Evolutionary conservation across 2,329 filamentous ascomycete genomes (phyloP), one percentile per base, ranked within the genome.

Genomic region (Mycosphaerelloides madeirae): DNA sequence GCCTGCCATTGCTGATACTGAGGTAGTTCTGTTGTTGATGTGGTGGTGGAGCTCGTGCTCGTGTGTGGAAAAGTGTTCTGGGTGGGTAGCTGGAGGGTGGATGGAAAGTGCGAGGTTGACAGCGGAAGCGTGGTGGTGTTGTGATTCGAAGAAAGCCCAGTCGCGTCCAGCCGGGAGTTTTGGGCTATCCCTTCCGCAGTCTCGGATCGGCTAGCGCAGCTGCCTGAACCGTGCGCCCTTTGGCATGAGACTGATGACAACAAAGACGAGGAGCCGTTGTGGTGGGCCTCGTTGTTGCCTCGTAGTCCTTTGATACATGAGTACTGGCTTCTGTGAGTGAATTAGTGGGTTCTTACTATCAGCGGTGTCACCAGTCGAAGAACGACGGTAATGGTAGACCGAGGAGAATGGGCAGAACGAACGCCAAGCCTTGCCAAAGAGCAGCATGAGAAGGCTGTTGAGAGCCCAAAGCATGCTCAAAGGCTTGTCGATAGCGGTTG

Each of bases 1-100:
- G 66, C 90, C 90, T 66, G 89, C 75, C 81, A 84, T 85, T 57
- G 52, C 46, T 53, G 45, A 46, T 47, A 31, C 29, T 36, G 35
- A 37, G 19, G 15, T 34, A 16, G 25, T 37, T 20, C 20, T 41
- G 33, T 9, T 20, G 25, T 34, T 15, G 37, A 28, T 38, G 37
- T 16, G 29, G 35, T 43, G 19, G 38, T 36, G 34, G 39, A 43
- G 46, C 33, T 49, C 29, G 44, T 14, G 29, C 39, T 33, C 31
- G 22, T 22, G 46, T 43, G 22, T 28, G 31, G 43, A n/a, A 28
- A 25, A 20, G 18, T 28, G 29, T 19, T 12, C 18, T 38, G 28
- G 35, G 44, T 41, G 36, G 22, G 31, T 46, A 11, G 41, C 22
- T 31, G 33, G 35, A 34, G 39, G 33, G 44, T 43, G 22, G 38